Evolutionary conservation across 2,329 filamentous ascomycete genomes (phyloP).

Genomic region (Thielaviopsis euricoi): DNA sequence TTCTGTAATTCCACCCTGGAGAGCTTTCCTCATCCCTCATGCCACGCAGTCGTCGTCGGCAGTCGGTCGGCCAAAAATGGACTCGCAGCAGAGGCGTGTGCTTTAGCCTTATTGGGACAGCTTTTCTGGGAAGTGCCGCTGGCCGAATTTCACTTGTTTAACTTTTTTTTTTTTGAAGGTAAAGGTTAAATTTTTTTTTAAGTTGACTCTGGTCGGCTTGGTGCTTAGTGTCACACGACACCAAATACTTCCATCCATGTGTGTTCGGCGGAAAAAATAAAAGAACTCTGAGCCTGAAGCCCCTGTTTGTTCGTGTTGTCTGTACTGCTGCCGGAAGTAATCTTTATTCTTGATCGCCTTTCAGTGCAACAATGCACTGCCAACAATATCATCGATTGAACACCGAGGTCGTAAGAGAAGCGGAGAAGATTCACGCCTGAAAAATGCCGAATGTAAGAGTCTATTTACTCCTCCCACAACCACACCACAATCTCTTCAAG

Average conservation of each 20-base stretch:
- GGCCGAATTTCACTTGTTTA: not conserved
- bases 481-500: not conserved
- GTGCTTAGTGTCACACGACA: not conserved
- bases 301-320: not conserved
- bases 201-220: not conserved
- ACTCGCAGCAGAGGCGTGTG: not conserved
- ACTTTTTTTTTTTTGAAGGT: too few species aligned
- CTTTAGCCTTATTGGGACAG: not conserved
- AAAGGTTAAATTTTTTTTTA: too few species aligned
- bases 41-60: not conserved
- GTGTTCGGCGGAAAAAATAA: too few species aligned
- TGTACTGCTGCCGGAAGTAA: not conserved
- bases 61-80: not conserved
- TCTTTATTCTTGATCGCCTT: not conserved
- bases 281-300: too few species aligned
- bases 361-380: not conserved
- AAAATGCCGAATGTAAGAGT: not conserved
- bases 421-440: not conserved
- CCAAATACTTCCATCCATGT: not conserved
- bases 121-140: not conserved
- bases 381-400: not conserved
- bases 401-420: not conserved
- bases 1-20: not conserved
- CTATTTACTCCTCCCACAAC: not conserved
- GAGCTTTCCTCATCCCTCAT: not conserved